Evolutionary conservation across 2,329 filamentous ascomycete species (phyloP), one percentile per base, ranked within the genome.

Genomic region (Trichoderma koningiopsis): DNA sequence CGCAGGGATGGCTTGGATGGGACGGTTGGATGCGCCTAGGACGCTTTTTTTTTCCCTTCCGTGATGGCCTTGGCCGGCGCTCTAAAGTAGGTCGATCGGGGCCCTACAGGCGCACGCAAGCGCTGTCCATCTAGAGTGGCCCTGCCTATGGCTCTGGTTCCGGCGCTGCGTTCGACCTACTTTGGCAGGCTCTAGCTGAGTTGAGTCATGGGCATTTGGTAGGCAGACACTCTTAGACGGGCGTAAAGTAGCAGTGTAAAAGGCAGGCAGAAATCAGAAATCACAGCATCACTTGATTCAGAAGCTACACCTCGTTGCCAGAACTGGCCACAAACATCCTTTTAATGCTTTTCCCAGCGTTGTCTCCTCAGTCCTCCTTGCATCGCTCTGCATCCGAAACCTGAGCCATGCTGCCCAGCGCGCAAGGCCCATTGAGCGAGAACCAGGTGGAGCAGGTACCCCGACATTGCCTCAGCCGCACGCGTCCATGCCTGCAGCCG

Each of bases 31-130:
- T 70, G 68, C 68, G 68, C 68, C 68, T 58, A 61, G 56, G 68
- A 70, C 63, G 56, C 68, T 70, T 68, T 70, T 70, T 67, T 68
- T 68, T 65, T 58, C 19, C 31, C 63, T 60, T 37, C 60, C 58
- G 68, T 65, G 60, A 69, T 66, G 68, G 68, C 47, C 68, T 67
- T 40, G 64, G 27, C 64, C 31, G 19, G 29, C 27, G 27, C 57
- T 61, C 63, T 68, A 68, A 68, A 52, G 29, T 66, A 57, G 53
- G 63, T 64, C 61, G 47, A 62, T 62, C 40, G 59, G 59, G 43
- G 31, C 40, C 49, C 61, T 53, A 63, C 37, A 35, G 40, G 31
- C n/a, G 58, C 53, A 43, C 37, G 52, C 62, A 43, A 43, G 62
- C 62, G 62, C 62, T 65, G 43, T 65, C 56, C 65, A 68, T 57